Evolutionary conservation across 768 basidiomycete genomes (phyloP).

Genomic region (Hypholoma fasciculare): DNA sequence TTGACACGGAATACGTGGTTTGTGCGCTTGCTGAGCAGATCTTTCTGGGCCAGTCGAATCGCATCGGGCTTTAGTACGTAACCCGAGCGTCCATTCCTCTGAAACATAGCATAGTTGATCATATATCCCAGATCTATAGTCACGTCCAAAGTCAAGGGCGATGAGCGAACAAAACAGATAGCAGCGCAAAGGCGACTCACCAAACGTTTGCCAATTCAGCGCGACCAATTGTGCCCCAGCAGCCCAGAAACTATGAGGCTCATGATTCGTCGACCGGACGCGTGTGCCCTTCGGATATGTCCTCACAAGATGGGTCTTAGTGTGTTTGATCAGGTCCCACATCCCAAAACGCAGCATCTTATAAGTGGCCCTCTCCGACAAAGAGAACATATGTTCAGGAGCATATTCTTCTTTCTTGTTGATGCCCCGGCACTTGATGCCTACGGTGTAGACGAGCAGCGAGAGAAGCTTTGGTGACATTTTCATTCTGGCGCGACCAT

Average conservation of each 20-base stretch:
- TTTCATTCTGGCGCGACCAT: constrained; percentile 45
- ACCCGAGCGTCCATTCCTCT: constrained; percentile 82
- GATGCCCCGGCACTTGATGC: constrained; percentile 91
- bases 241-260: constrained; percentile 89
- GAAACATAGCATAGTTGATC: constrained; percentile 97
- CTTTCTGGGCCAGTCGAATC: constrained; percentile 66
- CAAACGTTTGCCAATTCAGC: constrained; percentile 97
- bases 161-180: neutral
- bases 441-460: constrained; percentile 91
- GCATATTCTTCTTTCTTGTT: constrained; percentile 85
- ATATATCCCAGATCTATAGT: constrained; percentile 78
- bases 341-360: constrained; percentile 70
- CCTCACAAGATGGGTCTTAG: constrained; percentile 76
- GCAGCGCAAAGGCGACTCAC: constrained; percentile 41
- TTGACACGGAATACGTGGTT: constrained; percentile 66
- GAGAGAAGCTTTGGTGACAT: constrained; percentile 76
- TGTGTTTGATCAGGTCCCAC: constrained; percentile 83
- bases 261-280: constrained; percentile 83
- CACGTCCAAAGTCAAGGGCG: neutral
- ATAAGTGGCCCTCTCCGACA: constrained; percentile 82
- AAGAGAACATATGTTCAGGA: constrained; percentile 88
- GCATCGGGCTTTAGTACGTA: constrained; percentile 89
- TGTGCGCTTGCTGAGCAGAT: constrained; percentile 50
- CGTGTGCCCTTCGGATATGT: constrained; percentile 86
- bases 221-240: constrained; percentile 89